Evolutionary conservation across 495 filamentous ascomycete genomes (phyloP).

Genomic region (Neurospora sp.): DNA sequence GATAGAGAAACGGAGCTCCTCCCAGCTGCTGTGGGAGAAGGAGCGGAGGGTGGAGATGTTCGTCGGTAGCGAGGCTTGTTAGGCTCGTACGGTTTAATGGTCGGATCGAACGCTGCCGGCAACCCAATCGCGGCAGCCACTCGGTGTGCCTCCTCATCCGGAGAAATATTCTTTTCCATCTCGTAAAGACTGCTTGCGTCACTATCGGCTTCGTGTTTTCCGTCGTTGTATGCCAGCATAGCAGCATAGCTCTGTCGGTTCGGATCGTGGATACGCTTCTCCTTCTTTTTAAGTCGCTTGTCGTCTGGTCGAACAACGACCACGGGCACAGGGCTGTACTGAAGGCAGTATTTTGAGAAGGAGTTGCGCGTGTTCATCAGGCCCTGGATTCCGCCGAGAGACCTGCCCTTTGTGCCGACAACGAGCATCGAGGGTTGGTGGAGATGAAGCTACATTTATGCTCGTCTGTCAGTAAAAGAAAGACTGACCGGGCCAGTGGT

Average conservation of each 20-base stretch:
- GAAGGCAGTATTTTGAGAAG: conserved; percentile 92
- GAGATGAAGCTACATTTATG: conserved; percentile 61
- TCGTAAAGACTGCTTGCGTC: conserved; percentile 37
- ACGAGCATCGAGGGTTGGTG: conserved; percentile 94
- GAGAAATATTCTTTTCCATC: conserved; percentile 34
- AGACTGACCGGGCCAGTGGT: background rate
- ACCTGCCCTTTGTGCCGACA: conserved; percentile 84
- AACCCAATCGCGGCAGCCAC: conserved; percentile 64
- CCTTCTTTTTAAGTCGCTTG: conserved; percentile 87
- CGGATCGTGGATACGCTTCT: conserved; percentile 75
- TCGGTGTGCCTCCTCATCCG: conserved; percentile 56
- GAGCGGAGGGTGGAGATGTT: conserved; percentile 17
- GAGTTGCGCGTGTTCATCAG: conserved; percentile 74
- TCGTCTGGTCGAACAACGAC: conserved; percentile 87
- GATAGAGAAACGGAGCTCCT: conserved; percentile 11
- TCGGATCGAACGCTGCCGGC: conserved; percentile 46
- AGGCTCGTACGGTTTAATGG: conserved; percentile 35
- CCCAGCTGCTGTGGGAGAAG: conserved; percentile 19
- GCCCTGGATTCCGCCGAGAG: conserved; percentile 77
- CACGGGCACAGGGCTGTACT: conserved; percentile 93
- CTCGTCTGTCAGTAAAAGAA: background rate
- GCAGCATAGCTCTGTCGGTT: conserved; percentile 67
- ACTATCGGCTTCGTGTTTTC: conserved; percentile 46
- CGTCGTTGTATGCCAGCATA: conserved; percentile 59
- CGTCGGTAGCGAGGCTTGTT: conserved; percentile 22